These are phyloP conservation scores for Ascoidea rubescens DNA, from an alignment of 805 yeast species.

Conservation along the genomic window DNA sequence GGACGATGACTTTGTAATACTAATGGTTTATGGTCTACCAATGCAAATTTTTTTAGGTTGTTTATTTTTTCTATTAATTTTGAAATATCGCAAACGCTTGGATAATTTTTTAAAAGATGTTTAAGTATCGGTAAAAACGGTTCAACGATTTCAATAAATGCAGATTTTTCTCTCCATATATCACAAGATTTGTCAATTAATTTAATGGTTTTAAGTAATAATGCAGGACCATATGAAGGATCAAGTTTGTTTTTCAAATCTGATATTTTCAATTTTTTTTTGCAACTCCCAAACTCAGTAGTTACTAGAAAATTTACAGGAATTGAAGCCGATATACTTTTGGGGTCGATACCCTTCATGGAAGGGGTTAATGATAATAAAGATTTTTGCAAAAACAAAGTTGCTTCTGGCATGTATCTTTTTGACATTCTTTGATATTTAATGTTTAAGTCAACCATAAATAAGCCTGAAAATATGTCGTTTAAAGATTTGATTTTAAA, in stretches of 20 bases:
- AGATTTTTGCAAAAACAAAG: conserved; percentile 40
- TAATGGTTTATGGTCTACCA: conserved; percentile 50
- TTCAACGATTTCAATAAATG: conserved; percentile 42
- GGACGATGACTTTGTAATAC: conserved; percentile 75
- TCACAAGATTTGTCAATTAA: conserved; percentile 19
- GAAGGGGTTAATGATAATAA: conserved; percentile 30
- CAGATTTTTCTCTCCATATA: conserved; percentile 49
- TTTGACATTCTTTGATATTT: conserved; percentile 72
- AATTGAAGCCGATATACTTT: conserved; percentile 6
- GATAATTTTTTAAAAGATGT: conserved; percentile 24
- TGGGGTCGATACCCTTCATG: conserved; percentile 7
- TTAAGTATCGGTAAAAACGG: conserved; percentile 32
- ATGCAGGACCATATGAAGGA: conserved; percentile 12
- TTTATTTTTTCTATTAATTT: conserved; percentile 28
- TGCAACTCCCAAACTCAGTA: conserved; percentile 8
- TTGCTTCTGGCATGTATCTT: conserved; percentile 71
- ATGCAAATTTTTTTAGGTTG: conserved; percentile 34
- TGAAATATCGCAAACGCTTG: conserved; percentile 19
- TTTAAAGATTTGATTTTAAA: conserved; percentile 25
- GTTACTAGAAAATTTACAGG: conserved; percentile 13
- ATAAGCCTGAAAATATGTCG: conserved; percentile 44
- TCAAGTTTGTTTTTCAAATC: background rate
- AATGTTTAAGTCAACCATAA: conserved; percentile 47
- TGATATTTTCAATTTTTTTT: background rate
- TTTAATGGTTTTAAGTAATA: conserved; percentile 21